Base-by-base conservation (phyloP, 2,329 filamentous ascomycete genomes). In the Fusarium secorum region DNA sequence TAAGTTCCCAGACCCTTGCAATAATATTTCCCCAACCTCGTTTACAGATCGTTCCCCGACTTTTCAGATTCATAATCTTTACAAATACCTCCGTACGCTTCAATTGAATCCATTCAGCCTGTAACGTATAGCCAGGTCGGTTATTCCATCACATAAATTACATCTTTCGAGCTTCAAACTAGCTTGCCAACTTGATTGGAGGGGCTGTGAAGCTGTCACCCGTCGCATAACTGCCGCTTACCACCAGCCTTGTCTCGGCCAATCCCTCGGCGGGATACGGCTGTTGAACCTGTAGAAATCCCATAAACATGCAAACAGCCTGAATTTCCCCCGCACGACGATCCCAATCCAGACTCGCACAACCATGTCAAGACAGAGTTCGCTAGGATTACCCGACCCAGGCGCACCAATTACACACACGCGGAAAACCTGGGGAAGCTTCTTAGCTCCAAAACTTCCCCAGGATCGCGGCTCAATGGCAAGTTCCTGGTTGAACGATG, bases 261-360 rank as follows among this genome's bases (percentile, higher is more conserved):
- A 54, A 48, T 60, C 44, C 36, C 49, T 71, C 69, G 65, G 69
- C 35, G 69, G 42, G 41, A 69, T 33, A 57, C 39, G 30, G 39
- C 57, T 45, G 17, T 42, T 32, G 17, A 17, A 24, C 39, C 57
- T 57, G 51, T 26, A 60, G 49, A 60, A 28, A 20, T 22, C 8
- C 20, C 39, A 56, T 42, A 13, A 36, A 28, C 22, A 11, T 35
- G 32, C 28, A 45, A 66, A 59, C 44, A 70, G 46, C 22, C 51
- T 57, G 57, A 60, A 60, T 38, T 72, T 63, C 69, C 69, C 69
- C 69, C 69, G 69, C 69, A 66, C 65, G 69, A 66, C 54, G 69
- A 71, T 71, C 69, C 26, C 56, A 71, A 66, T 63, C 64, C 44
- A 64, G 32, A 66, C 65, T 48, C 36, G 49, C 56, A 52, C 58